Base-by-base conservation (phyloP, 352 stramenopile genomes). In the Peronospora belbahrii region DNA sequence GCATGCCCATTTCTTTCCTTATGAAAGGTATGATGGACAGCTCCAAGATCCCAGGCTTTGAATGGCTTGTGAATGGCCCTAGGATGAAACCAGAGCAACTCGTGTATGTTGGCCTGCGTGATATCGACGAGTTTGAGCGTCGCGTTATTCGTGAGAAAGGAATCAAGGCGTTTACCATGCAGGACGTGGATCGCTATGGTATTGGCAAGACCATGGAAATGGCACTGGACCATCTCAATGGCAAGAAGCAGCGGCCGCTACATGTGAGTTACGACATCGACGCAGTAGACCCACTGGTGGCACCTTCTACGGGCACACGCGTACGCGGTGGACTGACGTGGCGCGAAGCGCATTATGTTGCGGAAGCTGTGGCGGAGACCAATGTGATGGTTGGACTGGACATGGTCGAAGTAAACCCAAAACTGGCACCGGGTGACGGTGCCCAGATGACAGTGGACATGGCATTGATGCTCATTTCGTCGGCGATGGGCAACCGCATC, bases 201-300 rank as follows among this genome's bases (percentile, higher is more conserved):
- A 98, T 98, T 61, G 95, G 94, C 48, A 75, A 85, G 60, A 95
- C 96, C 4, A 98, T 98, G 94, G 92, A 98, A 56, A 88, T 94
- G 74, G 91, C 92, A 25, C 64, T 98, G n/a, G 85, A 97, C 42
- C 87, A 98, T 68, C 72, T 98, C 1, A 79, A 67, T 47, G 74
- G 47, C 31, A 77, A 93, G 65, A 85, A 85, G 36, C 59, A 94
- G 53, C 78, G 93, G 22, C 94, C 94, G 19, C 56, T 98, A 22
- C 95, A 98, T 74, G 84, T 98, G 62, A 97, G 83, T 52, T 98
- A 98, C 67, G 95, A 98, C 58, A 98, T 98, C 60, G 95, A 98
- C 71, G 92, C 94, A n/a, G 83, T 97, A 1, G 95, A 98, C 67
- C 95, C 95, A 6, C 47, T 91, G 13, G 61, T 97, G 28, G 95